Evolutionary conservation across 2,329 filamentous ascomycete genomes (phyloP).

Genomic region (Moelleriella libera): DNA sequence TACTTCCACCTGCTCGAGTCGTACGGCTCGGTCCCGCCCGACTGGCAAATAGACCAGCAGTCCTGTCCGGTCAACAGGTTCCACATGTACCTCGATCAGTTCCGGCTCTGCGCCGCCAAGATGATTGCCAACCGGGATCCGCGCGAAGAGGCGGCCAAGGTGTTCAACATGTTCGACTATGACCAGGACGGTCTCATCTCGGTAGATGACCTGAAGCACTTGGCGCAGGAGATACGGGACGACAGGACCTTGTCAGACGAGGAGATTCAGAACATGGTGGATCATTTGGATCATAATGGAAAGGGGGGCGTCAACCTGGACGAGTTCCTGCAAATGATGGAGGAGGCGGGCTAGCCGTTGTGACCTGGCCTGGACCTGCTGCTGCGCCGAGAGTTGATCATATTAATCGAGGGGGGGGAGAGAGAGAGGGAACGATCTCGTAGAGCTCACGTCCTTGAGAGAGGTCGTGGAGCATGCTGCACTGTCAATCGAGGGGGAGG

Average conservation of each 20-base stretch:
- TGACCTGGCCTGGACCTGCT: no score
- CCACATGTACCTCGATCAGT: slow-evolving; percentile 38
- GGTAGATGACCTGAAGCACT: slow-evolving; percentile 71
- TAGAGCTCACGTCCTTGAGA: no score
- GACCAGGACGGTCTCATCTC: slow-evolving; percentile 86
- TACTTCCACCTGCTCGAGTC: slow-evolving; percentile 68
- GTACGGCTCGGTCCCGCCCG: slow-evolving; percentile 60
- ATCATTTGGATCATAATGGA: slow-evolving; percentile 91
- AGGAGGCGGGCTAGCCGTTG: slow-evolving; percentile 20
- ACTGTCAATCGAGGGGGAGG: no score
- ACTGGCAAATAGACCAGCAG: slow-evolving; percentile 30
- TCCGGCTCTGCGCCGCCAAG: slow-evolving; percentile 60
- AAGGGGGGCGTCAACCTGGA: slow-evolving; percentile 65
- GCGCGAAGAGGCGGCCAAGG: slow-evolving; percentile 76
- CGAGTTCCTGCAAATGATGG: slow-evolving; percentile 54
- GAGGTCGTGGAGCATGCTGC: no score
- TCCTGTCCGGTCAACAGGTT: slow-evolving; percentile 29
- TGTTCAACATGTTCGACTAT: slow-evolving; percentile 86
- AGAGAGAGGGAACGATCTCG: no score
- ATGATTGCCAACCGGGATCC: slow-evolving; percentile 75
- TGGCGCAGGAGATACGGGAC: slow-evolving; percentile 84
- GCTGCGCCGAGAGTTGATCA: no score
- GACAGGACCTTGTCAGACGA: slow-evolving; percentile 68
- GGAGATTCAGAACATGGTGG: slow-evolving; percentile 90
- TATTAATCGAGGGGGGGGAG: no score